Conservation (phyloP, 116 monocot species). For the Posidonia oceanica region DNA sequence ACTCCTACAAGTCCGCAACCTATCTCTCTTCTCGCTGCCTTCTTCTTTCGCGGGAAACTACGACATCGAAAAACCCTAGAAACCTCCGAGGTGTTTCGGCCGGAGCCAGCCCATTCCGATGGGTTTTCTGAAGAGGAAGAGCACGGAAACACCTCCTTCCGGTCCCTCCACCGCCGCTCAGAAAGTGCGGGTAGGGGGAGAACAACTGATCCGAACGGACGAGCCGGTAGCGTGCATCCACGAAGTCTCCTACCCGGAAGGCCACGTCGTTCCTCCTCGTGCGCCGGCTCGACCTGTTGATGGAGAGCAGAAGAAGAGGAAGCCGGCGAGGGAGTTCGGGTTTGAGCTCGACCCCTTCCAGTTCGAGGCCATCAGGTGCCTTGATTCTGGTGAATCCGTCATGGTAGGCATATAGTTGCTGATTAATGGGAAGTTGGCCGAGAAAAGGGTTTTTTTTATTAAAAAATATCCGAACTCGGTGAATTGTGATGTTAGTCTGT, state of each 20-base stretch:
- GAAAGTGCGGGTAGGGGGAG: conserved; percentile 22
- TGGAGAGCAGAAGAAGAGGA: conserved; percentile 13
- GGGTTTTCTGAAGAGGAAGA: conserved; percentile 53
- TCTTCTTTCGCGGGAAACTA: too few species aligned
- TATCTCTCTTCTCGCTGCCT: too few species aligned
- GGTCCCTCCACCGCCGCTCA: conserved; percentile 5
- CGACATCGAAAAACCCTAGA: too few species aligned
- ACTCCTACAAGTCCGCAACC: too few species aligned
- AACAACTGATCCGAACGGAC: conserved; percentile 5
- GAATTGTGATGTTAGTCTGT: too few species aligned
- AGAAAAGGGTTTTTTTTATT: too few species aligned
- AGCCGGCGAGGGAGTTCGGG: conserved; percentile 62
- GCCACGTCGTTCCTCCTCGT: conserved; percentile 24
- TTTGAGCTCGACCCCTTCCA: conserved; percentile 94
- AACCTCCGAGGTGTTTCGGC: too few species aligned
- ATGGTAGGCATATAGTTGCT: conserved; percentile 31
- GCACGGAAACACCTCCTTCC: conserved; percentile 10
- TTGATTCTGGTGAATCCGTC: conserved; percentile 86
- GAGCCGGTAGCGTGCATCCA: conserved; percentile 65
- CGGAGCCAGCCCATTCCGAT: too few species aligned
- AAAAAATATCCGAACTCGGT: too few species aligned
- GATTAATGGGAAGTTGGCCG: neutral
- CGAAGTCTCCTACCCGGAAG: conserved; percentile 84
- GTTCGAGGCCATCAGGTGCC: conserved; percentile 72
- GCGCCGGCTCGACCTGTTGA: neutral